Evolutionary conservation across 805 yeast species (phyloP).

Genomic region (Yamadazyma nakazawae): DNA sequence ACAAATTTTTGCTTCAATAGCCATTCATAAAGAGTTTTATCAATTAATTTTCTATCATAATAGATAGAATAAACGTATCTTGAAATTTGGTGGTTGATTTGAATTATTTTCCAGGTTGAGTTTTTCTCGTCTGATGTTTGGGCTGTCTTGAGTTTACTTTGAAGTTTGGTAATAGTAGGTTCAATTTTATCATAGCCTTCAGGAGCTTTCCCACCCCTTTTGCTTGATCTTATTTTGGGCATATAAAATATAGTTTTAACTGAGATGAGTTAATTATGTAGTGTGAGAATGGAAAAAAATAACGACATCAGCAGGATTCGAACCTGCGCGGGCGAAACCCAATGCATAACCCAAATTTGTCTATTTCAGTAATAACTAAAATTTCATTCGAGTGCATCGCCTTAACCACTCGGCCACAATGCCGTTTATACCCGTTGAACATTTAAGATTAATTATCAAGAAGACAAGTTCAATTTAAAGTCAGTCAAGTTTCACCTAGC

Average conservation of each 20-base stretch:
- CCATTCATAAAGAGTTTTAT: conserved; percentile 70
- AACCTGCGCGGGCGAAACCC: conserved; percentile 46
- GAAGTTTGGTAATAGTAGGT: conserved; percentile 61
- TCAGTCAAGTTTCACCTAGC: no score
- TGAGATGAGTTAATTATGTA: background rate
- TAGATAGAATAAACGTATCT: conserved; percentile 72
- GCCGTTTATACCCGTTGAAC: conserved; percentile 4
- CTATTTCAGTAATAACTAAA: background rate
- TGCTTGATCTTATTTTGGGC: conserved; percentile 43
- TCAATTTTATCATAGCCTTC: conserved; percentile 68
- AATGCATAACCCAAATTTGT: conserved; percentile 26
- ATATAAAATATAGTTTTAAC: conserved; percentile 19
- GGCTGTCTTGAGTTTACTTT: conserved; percentile 52
- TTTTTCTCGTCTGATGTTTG: conserved; percentile 46
- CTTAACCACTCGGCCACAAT: conserved; percentile 43
- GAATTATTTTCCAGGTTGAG: conserved; percentile 65
- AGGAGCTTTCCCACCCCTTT: conserved; percentile 57
- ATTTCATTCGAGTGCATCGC: conserved; percentile 37
- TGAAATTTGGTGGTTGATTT: conserved; percentile 70
- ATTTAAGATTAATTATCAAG: background rate
- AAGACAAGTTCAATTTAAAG: no score
- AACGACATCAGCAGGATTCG: conserved; percentile 46
- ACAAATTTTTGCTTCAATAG: conserved; percentile 61
- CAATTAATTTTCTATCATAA: conserved; percentile 66
- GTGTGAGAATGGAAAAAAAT: conserved; percentile 17